Evolutionary conservation across 306 rosid species (phyloP), one percentile per base, ranked within the genome.

Genomic region (Medicago ruthenica): DNA sequence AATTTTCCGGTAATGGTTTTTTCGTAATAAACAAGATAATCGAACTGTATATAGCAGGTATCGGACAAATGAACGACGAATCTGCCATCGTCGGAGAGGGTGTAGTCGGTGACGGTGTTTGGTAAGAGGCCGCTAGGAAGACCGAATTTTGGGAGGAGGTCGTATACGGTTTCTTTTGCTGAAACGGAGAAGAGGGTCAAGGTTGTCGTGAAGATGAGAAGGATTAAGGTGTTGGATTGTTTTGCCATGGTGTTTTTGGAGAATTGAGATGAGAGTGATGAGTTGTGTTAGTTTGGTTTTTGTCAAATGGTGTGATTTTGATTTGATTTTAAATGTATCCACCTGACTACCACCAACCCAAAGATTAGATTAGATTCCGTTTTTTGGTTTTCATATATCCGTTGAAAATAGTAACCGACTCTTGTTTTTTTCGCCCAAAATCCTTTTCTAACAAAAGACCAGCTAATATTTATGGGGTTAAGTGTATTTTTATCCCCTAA

Each of bases 91-190:
- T 85, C 82, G 5, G 89, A 80, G 11, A 90, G 66, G 0, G 87
- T 54, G 81, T 88, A 96, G 72, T 48, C 81, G 67, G 63, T 36
- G 48, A 96, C 98, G 2, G 96, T 79, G 72, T 81, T 65, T 1
- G 99, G 98, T 14, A 90, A 70, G 7, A 96, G 96, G 3, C 99
- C 99, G 0, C 85, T 74, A 0, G 99, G 98, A 36, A 96, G 97
- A 1, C 99, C 97, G 53, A 66, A 91, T 54, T 87, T 57, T 3
- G 97, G 84, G 36, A 96, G 91, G 9, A 96, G 8, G 1, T 96
- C 99, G 83, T 84, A 88, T 7, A 92, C 98, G 4, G 88, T 70
- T 42, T 76, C 81, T 18, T 70, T 6, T 15, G 73, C 82, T 7
- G 36, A 12, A 9, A 53, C 1, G 5, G 0, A 69, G 8, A 69